phyloP scores from a whole-genome alignment of 768 basidiomycete species.

The Trametes coccinea region DNA sequence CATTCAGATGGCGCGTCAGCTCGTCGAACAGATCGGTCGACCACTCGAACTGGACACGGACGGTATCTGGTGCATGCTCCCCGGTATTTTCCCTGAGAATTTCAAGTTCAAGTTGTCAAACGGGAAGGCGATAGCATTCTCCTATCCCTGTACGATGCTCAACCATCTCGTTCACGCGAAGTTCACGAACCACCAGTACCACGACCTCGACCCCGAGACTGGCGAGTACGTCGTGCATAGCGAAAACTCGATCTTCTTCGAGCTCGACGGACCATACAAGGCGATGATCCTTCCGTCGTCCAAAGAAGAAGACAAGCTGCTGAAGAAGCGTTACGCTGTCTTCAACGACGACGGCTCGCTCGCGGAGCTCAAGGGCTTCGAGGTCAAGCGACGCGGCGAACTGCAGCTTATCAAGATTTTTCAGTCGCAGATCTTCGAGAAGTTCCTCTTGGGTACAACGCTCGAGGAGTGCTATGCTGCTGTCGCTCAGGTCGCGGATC shows the following conservation, averaged over 20 bases:
- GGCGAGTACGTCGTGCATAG: conserved; percentile 85
- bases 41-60: conserved; percentile 98
- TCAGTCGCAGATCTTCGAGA: conserved; percentile 98
- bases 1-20: conserved; percentile 96
- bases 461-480: conserved; percentile 95
- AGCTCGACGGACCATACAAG: conserved; percentile 96
- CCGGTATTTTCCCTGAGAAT: conserved; percentile 96
- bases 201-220: conserved; percentile 81
- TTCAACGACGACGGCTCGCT: conserved; percentile 97
- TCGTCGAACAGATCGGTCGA: conserved; percentile 97
- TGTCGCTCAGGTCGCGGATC: conserved; percentile 91
- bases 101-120: conserved; percentile 90
- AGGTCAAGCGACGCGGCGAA: conserved; percentile 97
- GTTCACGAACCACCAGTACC: conserved; percentile 98
- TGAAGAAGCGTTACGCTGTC: conserved; percentile 99
- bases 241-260: conserved; percentile 99
- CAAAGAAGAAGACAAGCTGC: conserved; percentile 96
- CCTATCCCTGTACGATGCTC: conserved; percentile 99
- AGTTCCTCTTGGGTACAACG: conserved; percentile 90
- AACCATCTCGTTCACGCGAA: conserved; percentile 95
- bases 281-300: conserved; percentile 99
- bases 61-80: conserved; percentile 99
- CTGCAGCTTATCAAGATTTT: conserved; percentile 99
- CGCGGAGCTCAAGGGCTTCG: conserved; percentile 99
- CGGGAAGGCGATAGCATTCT: conserved; percentile 87